Evolutionary conservation across 352 stramenopile species (phyloP).

Genomic region (Phytophthora pisi): DNA sequence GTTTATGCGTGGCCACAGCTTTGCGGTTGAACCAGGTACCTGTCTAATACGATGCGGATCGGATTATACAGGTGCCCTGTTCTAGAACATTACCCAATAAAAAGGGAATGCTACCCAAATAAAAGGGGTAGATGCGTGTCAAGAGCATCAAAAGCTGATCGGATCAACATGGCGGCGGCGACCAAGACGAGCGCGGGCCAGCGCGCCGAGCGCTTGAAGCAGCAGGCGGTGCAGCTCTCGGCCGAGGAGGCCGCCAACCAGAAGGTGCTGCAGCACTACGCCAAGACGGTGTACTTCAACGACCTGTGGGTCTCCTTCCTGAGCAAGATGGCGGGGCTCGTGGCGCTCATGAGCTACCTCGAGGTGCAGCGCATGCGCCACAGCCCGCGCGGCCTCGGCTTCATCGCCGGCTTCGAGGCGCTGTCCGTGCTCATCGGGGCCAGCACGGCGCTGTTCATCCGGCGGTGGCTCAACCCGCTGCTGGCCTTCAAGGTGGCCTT

Average conservation of each 20-base stretch:
- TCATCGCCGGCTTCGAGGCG: constrained; percentile 64
- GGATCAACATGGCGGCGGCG: neutral
- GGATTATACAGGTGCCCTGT: neutral
- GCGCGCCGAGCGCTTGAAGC: constrained; percentile 29
- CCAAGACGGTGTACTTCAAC: constrained; percentile 89
- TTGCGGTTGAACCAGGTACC: neutral
- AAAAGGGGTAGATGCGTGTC: neutral
- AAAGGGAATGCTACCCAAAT: neutral
- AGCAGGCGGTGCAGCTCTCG: constrained; percentile 23
- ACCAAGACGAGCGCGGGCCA: constrained; percentile 30
- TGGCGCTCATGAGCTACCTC: constrained; percentile 69
- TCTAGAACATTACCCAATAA: constrained; percentile 3
- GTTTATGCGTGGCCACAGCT: neutral
- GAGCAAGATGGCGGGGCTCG: constrained; percentile 73
- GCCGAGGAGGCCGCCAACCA: constrained; percentile 57
- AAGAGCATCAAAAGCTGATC: neutral
- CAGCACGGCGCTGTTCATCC: constrained; percentile 69
- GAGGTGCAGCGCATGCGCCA: constrained; percentile 65
- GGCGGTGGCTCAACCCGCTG: constrained; percentile 60
- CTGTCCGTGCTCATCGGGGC: constrained; percentile 62
- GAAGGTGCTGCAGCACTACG: constrained; percentile 77
- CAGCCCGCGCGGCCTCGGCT: constrained; percentile 51
- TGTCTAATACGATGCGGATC: neutral
- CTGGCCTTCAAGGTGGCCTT: constrained; percentile 84
- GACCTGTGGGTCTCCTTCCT: constrained; percentile 85